Conservation (phyloP, 2,329 filamentous ascomycete species). For the Cladophialophora chaetospira region DNA sequence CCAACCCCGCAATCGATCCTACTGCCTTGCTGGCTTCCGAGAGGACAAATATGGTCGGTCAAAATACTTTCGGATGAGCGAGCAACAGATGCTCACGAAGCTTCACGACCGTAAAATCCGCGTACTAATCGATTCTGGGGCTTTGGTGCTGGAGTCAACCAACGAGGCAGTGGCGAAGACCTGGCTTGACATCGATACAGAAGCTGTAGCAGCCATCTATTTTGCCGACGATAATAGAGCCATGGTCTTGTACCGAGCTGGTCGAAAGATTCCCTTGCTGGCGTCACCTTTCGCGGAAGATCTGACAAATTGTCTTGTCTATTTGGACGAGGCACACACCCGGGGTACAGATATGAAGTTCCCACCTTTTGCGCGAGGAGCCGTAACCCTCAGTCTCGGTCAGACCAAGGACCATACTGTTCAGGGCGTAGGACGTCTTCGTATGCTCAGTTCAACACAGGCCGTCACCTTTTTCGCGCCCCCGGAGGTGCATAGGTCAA, state of each 20-base stretch:
- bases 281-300: slow-evolving; percentile 61
- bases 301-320: slow-evolving; percentile 63
- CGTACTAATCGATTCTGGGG: slow-evolving; percentile 71
- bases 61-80: slow-evolving; percentile 8
- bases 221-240: slow-evolving; percentile 45
- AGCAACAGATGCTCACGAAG: slow-evolving; percentile 7
- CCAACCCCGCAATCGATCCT: slow-evolving; percentile 28
- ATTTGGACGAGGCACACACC: slow-evolving; percentile 70
- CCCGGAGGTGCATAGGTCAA: slow-evolving; percentile 60
- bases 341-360: slow-evolving; percentile 68
- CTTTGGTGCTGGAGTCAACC: slow-evolving; percentile 65
- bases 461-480: slow-evolving; percentile 64
- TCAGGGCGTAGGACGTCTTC: slow-evolving; percentile 72
- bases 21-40: slow-evolving; percentile 6
- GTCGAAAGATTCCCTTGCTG: slow-evolving; percentile 45
- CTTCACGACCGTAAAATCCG: slow-evolving; percentile 38
- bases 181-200: slow-evolving; percentile 51
- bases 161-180: slow-evolving; percentile 56
- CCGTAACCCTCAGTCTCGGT: slow-evolving; percentile 65
- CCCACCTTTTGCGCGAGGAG: slow-evolving; percentile 60
- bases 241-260: slow-evolving; percentile 35
- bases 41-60: not conserved
- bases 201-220: slow-evolving; percentile 57
- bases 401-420: slow-evolving; percentile 69
- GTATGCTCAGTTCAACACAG: slow-evolving; percentile 67